Percentiles rank a stretch among this genome's conserved stretches.
phyloP scores from a whole-genome alignment of 2,329 filamentous ascomycete genomes.

The Cladosporium colombiae region DNA sequence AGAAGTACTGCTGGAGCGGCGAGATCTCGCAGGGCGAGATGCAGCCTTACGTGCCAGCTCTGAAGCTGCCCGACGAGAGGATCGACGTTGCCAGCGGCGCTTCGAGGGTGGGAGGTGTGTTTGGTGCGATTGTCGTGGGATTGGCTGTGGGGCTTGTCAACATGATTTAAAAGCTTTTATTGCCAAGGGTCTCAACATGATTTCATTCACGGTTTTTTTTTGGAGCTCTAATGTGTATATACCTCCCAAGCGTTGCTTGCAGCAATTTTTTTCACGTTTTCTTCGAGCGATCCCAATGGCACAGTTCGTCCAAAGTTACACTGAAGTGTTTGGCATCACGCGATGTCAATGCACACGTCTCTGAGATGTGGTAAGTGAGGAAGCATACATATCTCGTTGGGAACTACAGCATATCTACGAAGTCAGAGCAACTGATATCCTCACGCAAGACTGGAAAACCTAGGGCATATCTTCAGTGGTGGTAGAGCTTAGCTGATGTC shows the following conservation, averaged over 20 bases:
- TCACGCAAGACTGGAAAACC: too few species aligned
- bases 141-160: neutral
- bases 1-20: slow-evolving; percentile 92
- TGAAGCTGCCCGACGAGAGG: slow-evolving; percentile 27
- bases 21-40: slow-evolving; percentile 46
- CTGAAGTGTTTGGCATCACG: too few species aligned
- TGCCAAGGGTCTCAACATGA: neutral
- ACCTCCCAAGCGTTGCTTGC: too few species aligned
- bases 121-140: neutral
- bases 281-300: too few species aligned
- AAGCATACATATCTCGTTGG: too few species aligned
- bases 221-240: neutral
- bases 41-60: slow-evolving; percentile 29
- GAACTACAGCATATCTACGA: too few species aligned
- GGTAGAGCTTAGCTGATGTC: neutral
- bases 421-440: too few species aligned
- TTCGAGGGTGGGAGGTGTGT: neutral
- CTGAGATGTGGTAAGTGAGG: too few species aligned
- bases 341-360: too few species aligned
- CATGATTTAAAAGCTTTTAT: neutral
- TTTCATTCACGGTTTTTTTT: neutral
- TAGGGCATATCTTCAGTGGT: neutral
- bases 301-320: too few species aligned
- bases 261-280: too few species aligned
- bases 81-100: slow-evolving; percentile 24